Base-by-base conservation (phyloP, 2,329 filamentous ascomycete species). In the Coniochaeta sp. region DNA sequence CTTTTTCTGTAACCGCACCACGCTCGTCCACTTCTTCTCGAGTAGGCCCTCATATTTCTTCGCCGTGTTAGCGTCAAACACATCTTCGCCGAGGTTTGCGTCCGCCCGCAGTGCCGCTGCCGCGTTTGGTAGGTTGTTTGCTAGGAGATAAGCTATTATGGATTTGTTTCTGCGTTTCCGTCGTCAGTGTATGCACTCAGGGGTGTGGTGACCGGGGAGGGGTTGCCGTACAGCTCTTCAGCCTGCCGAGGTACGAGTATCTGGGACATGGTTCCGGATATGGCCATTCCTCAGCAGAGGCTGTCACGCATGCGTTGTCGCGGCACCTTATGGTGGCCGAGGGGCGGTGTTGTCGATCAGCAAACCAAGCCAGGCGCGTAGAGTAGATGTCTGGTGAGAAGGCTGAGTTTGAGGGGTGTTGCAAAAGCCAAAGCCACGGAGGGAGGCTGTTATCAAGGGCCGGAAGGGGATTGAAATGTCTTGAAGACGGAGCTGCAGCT, bases 11-110 rank as follows among this genome's bases (percentile, higher is more conserved):
- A 97, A 71, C 55, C 92, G 81, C 62, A 96, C 91, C 26, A 97
- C 87, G 62, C 90, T 94, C 18, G 92, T 97, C 92, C 92, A 97
- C 76, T 97, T 97, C 81, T 96, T 96, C 77, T 97, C 92, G 59
- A 97, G 72, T 26, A 97, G 71, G 2, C 89, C 88, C 70, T 96
- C 91, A 72, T 96, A 97, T 72, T 95, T 96, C 75, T 96, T 96
- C 50, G 86, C 80, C 18, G 89, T 96, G 16, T 81, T 79, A 55
- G 87, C 77, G 65, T 96, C 90, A 62, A 95, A 91, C 47, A 72
- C 71, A 51, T 81, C 71, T 58, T 87, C 82, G 49, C 83, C 79
- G 4, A 96, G 78, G 51, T 79, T 78, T n/a, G 89, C 72, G 68
- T 96, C 91, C 63, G 87, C 78, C 56, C 90, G 83, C 54, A 96